A percentile compares a stretch with the other conserved stretches of the same genome.
Conservation (phyloP, 306 rosid genomes). For the Parietaria judaica region DNA sequence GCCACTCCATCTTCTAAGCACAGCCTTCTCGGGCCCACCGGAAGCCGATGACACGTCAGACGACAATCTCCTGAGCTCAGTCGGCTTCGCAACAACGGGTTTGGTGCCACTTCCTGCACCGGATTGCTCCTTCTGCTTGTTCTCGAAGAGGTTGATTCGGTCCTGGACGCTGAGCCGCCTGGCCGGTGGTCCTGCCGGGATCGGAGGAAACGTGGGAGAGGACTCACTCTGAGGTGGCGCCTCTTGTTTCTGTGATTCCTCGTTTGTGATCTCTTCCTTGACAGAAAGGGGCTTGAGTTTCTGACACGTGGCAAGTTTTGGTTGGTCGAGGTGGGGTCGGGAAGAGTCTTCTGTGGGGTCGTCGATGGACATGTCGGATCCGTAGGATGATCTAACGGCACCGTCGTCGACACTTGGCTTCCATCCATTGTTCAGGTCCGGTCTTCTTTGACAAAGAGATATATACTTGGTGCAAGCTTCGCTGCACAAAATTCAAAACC, state of each 20-base stretch:
- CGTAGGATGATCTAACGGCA: constrained; percentile 62
- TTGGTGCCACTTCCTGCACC: constrained; percentile 36
- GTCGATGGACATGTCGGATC: constrained; percentile 94
- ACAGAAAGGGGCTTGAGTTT: constrained; percentile 30
- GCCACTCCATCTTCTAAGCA: constrained; percentile 87
- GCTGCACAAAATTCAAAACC: constrained; percentile 33
- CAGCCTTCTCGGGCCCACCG: constrained; percentile 34
- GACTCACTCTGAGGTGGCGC: constrained; percentile 23
- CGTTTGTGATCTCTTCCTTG: constrained; percentile 10
- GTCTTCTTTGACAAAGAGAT: constrained; percentile 59
- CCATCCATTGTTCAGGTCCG: constrained; percentile 52
- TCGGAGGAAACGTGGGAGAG: constrained; percentile 11
- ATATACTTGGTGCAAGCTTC: constrained; percentile 63
- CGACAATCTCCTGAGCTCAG: constrained; percentile 67
- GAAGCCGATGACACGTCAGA: constrained; percentile 52
- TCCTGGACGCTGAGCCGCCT: constrained; percentile 96
- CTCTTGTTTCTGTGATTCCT: constrained; percentile 22
- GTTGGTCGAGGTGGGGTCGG: constrained; percentile 27
- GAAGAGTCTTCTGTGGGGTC: constrained; percentile 49
- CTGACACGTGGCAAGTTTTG: constrained; percentile 45
- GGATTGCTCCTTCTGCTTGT: constrained; percentile 76
- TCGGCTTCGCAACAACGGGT: constrained; percentile 52
- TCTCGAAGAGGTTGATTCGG: constrained; percentile 89
- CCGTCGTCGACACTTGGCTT: constrained; percentile 43
- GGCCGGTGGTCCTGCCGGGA: constrained; percentile 32